A percentile compares a stretch with the other conserved stretches of the same genome.
phyloP scores from a whole-genome alignment of 495 filamentous ascomycete species.

The Trichoderma orchidacearum region DNA sequence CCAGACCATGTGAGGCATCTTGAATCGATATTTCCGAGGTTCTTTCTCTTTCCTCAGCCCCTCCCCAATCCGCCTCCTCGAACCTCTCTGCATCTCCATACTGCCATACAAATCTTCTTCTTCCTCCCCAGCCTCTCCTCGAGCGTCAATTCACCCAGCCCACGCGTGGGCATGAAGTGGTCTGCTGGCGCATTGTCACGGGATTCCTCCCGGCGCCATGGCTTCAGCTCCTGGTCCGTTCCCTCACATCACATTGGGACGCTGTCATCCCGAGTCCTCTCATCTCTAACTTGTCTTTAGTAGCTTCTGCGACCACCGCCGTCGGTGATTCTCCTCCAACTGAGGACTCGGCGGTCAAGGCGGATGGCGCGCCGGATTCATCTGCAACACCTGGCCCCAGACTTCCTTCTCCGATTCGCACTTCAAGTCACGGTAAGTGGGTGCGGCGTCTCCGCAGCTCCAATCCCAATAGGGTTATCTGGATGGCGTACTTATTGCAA shows the following conservation, averaged over 20 bases:
- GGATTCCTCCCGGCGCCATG: background rate
- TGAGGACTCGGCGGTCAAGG: background rate
- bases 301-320: background rate
- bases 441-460: background rate
- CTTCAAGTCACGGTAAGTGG: background rate
- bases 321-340: background rate
- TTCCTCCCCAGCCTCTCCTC: background rate
- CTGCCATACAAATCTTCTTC: no score
- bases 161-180: background rate
- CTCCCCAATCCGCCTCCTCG: background rate
- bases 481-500: background rate
- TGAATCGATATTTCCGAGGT: background rate
- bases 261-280: background rate
- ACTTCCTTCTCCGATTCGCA: background rate
- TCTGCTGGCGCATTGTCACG: background rate
- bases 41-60: background rate
- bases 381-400: background rate
- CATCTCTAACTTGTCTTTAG: background rate
- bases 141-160: background rate
- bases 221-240: background rate
- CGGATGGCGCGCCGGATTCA: background rate
- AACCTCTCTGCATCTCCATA: no score
- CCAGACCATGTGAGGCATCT: background rate
- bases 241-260: background rate
- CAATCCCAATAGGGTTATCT: background rate